Evolutionary conservation across 768 basidiomycete species (phyloP).

Genomic region (Macrolepiota dolichaula): DNA sequence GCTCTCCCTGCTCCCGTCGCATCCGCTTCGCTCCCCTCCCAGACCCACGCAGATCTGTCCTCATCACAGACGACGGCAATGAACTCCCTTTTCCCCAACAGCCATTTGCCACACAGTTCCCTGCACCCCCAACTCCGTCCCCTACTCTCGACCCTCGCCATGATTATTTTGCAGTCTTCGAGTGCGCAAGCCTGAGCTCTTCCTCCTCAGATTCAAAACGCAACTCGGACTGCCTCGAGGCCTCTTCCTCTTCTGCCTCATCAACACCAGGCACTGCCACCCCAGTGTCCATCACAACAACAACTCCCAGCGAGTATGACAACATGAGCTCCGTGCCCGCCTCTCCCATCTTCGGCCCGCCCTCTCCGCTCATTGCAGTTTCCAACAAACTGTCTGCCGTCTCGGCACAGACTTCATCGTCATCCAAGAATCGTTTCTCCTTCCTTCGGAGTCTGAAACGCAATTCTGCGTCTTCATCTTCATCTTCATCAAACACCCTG

Average conservation of each 20-base stretch:
- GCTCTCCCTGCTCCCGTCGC: slow-evolving; percentile 18
- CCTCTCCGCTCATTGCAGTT: slow-evolving; percentile 2
- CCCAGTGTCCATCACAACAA: slow-evolving; percentile 16
- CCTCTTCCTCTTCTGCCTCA: slow-evolving; percentile 18
- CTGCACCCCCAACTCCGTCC: slow-evolving; percentile 18
- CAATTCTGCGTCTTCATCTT: slow-evolving; percentile 23
- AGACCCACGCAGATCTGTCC: slow-evolving; percentile 57
- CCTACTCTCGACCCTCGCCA: slow-evolving; percentile 10
- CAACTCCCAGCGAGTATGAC: slow-evolving; percentile 22
- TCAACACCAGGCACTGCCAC: slow-evolving; percentile 17
- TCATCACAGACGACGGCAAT: slow-evolving; percentile 38
- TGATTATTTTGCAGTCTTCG: slow-evolving; percentile 6
- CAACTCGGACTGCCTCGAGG: slow-evolving; percentile 22
- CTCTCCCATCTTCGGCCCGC: slow-evolving; percentile 6
- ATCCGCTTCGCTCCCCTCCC: slow-evolving; percentile 89
- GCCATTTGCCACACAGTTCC: slow-evolving; percentile 21
- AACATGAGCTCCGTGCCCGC: slow-evolving; percentile 9
- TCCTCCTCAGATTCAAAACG: slow-evolving; percentile 21
- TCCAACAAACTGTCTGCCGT: slow-evolving; percentile 7
- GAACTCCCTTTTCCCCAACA: slow-evolving; percentile 31
- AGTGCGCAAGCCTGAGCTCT: slow-evolving; percentile 19
- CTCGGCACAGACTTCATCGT: slow-evolving; percentile 18
- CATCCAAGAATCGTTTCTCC: slow-evolving; percentile 20
- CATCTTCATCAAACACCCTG: slow-evolving; percentile 28
- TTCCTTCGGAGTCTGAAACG: slow-evolving; percentile 26